Conservation (phyloP, 2,329 filamentous ascomycete genomes). For the Decorospora gaudefroyi region DNA sequence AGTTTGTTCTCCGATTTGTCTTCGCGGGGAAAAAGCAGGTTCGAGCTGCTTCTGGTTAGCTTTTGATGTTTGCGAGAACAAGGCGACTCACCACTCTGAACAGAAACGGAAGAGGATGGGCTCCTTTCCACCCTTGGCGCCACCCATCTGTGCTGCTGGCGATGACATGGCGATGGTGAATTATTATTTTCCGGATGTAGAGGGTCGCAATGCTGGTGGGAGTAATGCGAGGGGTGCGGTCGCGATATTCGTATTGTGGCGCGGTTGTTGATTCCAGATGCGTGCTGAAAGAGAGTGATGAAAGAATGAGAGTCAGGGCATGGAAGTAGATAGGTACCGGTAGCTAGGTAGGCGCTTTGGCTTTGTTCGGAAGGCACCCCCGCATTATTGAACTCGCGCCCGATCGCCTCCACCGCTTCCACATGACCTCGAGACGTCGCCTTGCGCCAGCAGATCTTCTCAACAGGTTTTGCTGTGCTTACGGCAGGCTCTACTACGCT, state of each 20-base stretch:
- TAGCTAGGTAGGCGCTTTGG: too few species aligned
- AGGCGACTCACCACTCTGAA: slow-evolving; percentile 75
- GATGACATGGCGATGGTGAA: slow-evolving; percentile 41
- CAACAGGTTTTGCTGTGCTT: slow-evolving; percentile 3
- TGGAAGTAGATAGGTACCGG: too few species aligned
- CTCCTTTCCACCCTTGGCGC: slow-evolving; percentile 57
- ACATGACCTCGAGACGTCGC: slow-evolving; percentile 14
- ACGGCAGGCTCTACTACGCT: slow-evolving; percentile 7
- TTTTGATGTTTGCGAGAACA: background rate
- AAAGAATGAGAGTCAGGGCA: too few species aligned
- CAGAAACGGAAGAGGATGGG: slow-evolving; percentile 98
- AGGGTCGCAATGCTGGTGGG: too few species aligned
- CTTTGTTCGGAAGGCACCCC: slow-evolving; percentile 22
- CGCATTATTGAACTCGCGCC: slow-evolving; percentile 26
- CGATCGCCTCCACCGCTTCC: slow-evolving; percentile 27
- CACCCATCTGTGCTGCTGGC: slow-evolving; percentile 34
- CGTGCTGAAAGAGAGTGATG: background rate
- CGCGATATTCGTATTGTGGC: background rate
- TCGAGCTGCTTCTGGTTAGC: slow-evolving; percentile 64
- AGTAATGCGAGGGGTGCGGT: background rate
- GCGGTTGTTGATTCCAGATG: background rate
- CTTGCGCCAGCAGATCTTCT: slow-evolving; percentile 9
- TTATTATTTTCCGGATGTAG: too few species aligned
- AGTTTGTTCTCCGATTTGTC: slow-evolving; percentile 81
- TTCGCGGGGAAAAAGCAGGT: slow-evolving; percentile 97